phyloP scores from a whole-genome alignment of 2,329 filamentous ascomycete species.

The Fusarium annulatum region DNA sequence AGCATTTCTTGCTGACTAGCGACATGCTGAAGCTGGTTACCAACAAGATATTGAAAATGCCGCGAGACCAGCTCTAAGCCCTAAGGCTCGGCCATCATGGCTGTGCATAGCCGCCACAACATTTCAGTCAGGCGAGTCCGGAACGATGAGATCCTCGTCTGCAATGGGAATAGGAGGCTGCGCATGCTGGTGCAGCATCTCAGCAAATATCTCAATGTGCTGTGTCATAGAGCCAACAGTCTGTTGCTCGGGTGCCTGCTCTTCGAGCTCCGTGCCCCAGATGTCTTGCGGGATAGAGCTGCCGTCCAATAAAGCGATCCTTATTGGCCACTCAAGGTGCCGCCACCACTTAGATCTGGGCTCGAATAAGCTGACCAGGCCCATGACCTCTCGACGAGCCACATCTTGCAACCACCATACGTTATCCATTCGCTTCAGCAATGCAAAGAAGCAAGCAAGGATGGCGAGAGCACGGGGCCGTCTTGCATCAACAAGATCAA shows the following conservation, averaged over 20 bases:
- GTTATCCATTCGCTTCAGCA: constrained; percentile 69
- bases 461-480: constrained; percentile 72
- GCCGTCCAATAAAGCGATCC: constrained; percentile 68
- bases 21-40: constrained; percentile 7
- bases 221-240: constrained; percentile 52
- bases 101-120: neutral
- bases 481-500: constrained; percentile 68
- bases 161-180: constrained; percentile 45
- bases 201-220: constrained; percentile 55
- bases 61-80: constrained; percentile 35
- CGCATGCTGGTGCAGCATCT: constrained; percentile 49
- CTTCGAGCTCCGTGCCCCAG: constrained; percentile 65
- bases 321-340: constrained; percentile 70
- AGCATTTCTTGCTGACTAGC: neutral
- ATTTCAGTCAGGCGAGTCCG: constrained; percentile 50
- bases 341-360: constrained; percentile 70
- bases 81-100: neutral
- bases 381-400: constrained; percentile 72
- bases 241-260: constrained; percentile 53
- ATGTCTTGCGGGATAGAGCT: constrained; percentile 64
- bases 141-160: constrained; percentile 48
- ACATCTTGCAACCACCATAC: constrained; percentile 79
- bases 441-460: constrained; percentile 73
- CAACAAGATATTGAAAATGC: constrained; percentile 3
- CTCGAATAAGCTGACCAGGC: constrained; percentile 69